Evolutionary conservation across 176 grass and related monocot species (phyloP).

Genomic region (Microstegium vimineum): DNA sequence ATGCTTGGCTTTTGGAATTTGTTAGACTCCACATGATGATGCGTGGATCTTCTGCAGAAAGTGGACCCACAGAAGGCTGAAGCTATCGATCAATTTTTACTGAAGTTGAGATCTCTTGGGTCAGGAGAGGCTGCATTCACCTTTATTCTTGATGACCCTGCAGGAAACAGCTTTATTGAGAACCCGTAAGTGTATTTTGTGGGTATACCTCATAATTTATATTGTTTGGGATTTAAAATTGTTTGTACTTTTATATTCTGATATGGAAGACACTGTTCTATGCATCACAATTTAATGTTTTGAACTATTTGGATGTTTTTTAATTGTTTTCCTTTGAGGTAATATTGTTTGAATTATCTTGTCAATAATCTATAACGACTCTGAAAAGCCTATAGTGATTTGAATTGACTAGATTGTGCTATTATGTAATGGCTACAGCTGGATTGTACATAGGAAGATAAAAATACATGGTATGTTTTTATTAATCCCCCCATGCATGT

Average conservation of each 20-base stretch:
- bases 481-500: neutral
- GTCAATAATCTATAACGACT: neutral
- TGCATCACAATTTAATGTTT: neutral
- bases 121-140: constrained; percentile 70
- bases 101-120: constrained; percentile 70
- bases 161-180: constrained; percentile 95
- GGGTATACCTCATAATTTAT: neutral
- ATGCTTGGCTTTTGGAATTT: neutral
- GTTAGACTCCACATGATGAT: neutral
- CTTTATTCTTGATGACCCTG: constrained; percentile 87
- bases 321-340: neutral
- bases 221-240: constrained; percentile 11
- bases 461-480: neutral
- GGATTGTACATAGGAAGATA: neutral
- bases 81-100: constrained; percentile 81
- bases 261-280: neutral
- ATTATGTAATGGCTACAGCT: neutral
- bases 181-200: constrained; percentile 63
- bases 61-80: constrained; percentile 86
- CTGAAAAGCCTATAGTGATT: neutral
- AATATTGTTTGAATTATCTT: neutral
- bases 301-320: neutral
- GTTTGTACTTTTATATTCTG: neutral
- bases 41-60: constrained; percentile 51
- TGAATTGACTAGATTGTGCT: neutral